Base-by-base conservation (phyloP, 2,329 filamentous ascomycete genomes). In the Xylariaceae sp. region DNA sequence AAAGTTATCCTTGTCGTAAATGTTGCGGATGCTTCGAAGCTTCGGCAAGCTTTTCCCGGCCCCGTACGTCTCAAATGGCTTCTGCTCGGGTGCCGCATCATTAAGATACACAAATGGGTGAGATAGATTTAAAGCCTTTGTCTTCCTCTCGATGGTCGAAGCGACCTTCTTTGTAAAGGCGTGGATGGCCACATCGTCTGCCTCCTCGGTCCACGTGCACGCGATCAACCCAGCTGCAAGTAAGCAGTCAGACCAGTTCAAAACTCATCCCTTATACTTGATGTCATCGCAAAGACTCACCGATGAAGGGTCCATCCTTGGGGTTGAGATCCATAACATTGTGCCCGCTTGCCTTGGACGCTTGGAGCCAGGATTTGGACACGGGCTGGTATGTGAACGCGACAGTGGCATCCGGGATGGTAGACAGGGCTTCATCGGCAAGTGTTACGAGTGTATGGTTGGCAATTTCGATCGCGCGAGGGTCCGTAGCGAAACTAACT, bases 271-370 rank as follows among this genome's bases (percentile, higher is more conserved):
- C 13, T n/a, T 10, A 19, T 11, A 39, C 14, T 17, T 5, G 13
- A 31, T 14, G 17, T 34, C 6, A 4, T 13, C 33, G 10, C 33
- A 36, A n/a, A 11, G n/a, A 46, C 55, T 40, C 19, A 55, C 53
- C 53, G n/a, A 58, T 48, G 40, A 58, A 55, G 14, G 53, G 49
- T 17, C 55, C 55, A 31, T 47, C 36, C 6, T 51, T 45, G 17
- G 55, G 55, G 13, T 55, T 50, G n/a, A 58, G 47, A n/a, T 48
- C 53, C 17, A 58, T n/a, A 28, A 53, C 53, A 17, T 58, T 55
- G 12, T 54, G 34, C 18, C 55, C 55, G 41, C 31, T 51, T 5
- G 41, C 38, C 34, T 53, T 49, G 10, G 55, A 55, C 9, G 53
- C 47, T 17, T 51, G 38, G 14, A 53, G 50, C 46, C 50, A 58